Base-by-base conservation (phyloP, 2,329 filamentous ascomycete genomes). In the Beauveria sp. region DNA sequence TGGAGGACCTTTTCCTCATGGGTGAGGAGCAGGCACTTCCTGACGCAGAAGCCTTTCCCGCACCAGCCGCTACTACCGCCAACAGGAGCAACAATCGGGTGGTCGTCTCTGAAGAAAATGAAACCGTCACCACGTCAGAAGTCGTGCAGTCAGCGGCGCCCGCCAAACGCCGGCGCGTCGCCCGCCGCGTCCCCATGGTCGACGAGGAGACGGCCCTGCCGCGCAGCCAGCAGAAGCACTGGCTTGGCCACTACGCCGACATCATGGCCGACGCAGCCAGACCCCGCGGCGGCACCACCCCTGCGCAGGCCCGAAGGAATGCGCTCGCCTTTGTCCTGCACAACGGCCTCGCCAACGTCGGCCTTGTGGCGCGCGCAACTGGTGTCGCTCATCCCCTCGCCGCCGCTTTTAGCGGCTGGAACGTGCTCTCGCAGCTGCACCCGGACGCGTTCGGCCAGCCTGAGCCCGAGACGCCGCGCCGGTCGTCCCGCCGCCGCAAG, bases 181-280 rank as follows among this genome's bases (percentile, higher is more conserved):
- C n/a, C 40, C 42, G 51, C 18, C 28, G 12, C 22, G 18, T 49
- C 1, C 2, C 51, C 16, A 70, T 75, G 68, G 14, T 75, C 6
- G 75, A 77, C 52, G 20, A 64, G 12, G 62, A 55, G 62, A 74
- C 74, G 18, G 70, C 72, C 20, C 31, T 83, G 10, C 67, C 75
- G 10, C 67, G 73, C 62, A 67, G 65, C 14, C 71, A 75, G 57
- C 69, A 80, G 53, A 74, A 72, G 60, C 60, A 64, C 5, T 83
- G 80, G 80, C 68, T 72, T 57, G 61, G 65, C 1, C 67, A 79
- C 46, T 83, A 84, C 61, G 63, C 77, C 8, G 64, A 71, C 12
- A 88, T 86, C 65, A 92, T 90, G 83, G 67, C 72, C 31, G 70
- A 66, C 20, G 65, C 64, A 45, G 69, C 64, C 60, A 73, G 72